A percentile compares a stretch with the other conserved stretches of the same genome.
These are phyloP conservation scores for Raphanus hybrid DNA, from an alignment of 441 rosid species.

Conservation along the genomic window DNA sequence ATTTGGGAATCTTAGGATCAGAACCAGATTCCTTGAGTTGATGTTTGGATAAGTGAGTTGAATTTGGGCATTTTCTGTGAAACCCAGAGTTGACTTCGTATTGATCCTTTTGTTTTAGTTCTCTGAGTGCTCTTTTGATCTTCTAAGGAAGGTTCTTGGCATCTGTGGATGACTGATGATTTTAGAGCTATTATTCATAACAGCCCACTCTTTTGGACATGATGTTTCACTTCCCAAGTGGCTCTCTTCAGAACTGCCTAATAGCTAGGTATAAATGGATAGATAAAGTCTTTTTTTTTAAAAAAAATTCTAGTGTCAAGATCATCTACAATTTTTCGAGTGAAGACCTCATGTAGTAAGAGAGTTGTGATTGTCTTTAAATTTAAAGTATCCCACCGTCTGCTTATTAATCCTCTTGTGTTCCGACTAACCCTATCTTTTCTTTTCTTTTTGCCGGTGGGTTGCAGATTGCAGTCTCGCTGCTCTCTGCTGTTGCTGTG, in stretches of 20 bases:
- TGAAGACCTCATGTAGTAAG: neutral
- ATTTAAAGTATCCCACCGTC: neutral
- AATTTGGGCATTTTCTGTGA: no score
- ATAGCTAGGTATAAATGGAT: neutral
- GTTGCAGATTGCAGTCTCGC: slow-evolving; percentile 51
- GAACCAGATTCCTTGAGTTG: slow-evolving; percentile 34
- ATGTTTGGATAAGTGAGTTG: neutral
- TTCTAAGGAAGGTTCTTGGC: neutral
- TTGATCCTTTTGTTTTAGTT: neutral
- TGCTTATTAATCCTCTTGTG: neutral
- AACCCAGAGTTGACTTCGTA: neutral
- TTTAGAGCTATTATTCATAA: neutral
- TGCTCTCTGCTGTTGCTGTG: no score
- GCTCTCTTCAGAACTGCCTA: neutral
- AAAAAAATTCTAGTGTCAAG: neutral
- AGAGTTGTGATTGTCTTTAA: neutral
- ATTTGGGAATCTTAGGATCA: slow-evolving; percentile 1
- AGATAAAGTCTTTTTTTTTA: no score
- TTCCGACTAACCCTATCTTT: neutral
- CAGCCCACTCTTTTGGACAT: neutral
- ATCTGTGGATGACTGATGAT: neutral
- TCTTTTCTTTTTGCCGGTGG: neutral
- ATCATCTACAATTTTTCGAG: neutral
- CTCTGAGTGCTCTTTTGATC: neutral
- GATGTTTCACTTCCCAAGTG: no score